Evolutionary conservation across 2,329 filamentous ascomycete species (phyloP), one percentile per base, ranked within the genome.

Genomic region (Claviceps digitariae): DNA sequence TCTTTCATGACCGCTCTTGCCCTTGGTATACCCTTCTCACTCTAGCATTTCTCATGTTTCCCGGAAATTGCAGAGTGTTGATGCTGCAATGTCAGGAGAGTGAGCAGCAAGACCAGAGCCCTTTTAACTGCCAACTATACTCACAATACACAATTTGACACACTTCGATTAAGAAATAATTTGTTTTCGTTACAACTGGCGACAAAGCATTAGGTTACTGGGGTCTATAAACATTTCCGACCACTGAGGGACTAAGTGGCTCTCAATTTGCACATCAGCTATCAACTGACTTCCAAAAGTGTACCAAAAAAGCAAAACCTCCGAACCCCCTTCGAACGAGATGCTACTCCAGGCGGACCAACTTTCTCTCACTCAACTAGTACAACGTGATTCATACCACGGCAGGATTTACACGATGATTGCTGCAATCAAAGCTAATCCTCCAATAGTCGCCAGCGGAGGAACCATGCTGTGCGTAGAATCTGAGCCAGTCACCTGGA

Each of bases 401-500:
- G 27, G 8, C 17, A 40, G 10, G n/a, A 5, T 36, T 46, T 56
- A 64, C 51, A 63, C 58, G 15, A 64, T 59, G 49, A 63, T 57
- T 25, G 56, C 59, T 34, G 58, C 63, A 53, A 66, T 52, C 6
- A 67, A 27, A 17, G 63, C 54, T 1, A 68, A 48, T n/a, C 58
- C 58, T 9, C 57, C 56, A 41, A 67, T 55, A 2, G 52, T 57
- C 7, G 54, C 48, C 10, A 67, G 48, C 3, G 60, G 54, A 6
- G 60, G 56, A 17, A 62, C 45, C 2, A 57, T 56, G 21, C 58
- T 57, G 17, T 54, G 58, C 1, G 51, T 58, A 2, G 64, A 64
- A 46, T 60, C 59, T 3, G 67, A 67, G 4, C 60, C 56, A 6
- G 56, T 57, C 2, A 69, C 61, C 25, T 57, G 60, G 7, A 59